Conservation (phyloP, 1,284 basidiomycete genomes). For the Moesziomyces aphidis region DNA sequence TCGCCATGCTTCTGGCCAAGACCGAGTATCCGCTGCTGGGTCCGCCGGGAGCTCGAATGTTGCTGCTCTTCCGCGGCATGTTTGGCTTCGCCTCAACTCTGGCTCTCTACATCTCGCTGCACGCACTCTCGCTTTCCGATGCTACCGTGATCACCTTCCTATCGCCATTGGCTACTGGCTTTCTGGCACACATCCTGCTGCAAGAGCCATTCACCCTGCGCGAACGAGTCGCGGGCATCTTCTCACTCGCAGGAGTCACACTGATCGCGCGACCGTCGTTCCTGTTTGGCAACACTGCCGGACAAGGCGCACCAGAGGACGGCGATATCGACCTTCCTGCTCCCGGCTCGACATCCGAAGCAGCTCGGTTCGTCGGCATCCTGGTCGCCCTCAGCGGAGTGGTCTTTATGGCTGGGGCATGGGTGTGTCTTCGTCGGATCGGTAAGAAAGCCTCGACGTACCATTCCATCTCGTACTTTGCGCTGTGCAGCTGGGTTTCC, state of each 20-base stretch:
- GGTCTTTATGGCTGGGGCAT: conserved; percentile 75
- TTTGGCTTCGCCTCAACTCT: conserved; percentile 74
- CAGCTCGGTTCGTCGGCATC: conserved; percentile 30
- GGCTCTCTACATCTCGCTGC: conserved; percentile 77
- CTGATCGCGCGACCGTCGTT: conserved; percentile 70
- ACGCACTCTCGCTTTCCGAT: conserved; percentile 79
- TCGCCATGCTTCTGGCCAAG: conserved; percentile 66
- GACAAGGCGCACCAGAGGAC: conserved; percentile 34
- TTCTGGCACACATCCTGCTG: conserved; percentile 77
- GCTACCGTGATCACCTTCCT: conserved; percentile 82
- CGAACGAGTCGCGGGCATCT: conserved; percentile 76
- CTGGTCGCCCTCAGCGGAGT: conserved; percentile 75
- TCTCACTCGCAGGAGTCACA: conserved; percentile 75
- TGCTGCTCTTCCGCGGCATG: conserved; percentile 75
- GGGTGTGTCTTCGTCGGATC: conserved; percentile 77
- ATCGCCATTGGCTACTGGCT: conserved; percentile 76
- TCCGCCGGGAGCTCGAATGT: conserved; percentile 75
- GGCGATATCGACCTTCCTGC: conserved; percentile 28
- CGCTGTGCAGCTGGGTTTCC: conserved; percentile 74
- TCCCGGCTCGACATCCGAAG: conserved; percentile 19
- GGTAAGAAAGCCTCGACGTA: conserved; percentile 79
- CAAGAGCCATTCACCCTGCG: conserved; percentile 75
- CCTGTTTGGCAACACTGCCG: conserved; percentile 32
- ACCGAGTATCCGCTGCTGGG: conserved; percentile 78
- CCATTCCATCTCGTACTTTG: conserved; percentile 78